These are phyloP conservation scores for Sanghuangporus baumii DNA, from an alignment of 1,284 basidiomycete genomes.

Conservation along the genomic window DNA sequence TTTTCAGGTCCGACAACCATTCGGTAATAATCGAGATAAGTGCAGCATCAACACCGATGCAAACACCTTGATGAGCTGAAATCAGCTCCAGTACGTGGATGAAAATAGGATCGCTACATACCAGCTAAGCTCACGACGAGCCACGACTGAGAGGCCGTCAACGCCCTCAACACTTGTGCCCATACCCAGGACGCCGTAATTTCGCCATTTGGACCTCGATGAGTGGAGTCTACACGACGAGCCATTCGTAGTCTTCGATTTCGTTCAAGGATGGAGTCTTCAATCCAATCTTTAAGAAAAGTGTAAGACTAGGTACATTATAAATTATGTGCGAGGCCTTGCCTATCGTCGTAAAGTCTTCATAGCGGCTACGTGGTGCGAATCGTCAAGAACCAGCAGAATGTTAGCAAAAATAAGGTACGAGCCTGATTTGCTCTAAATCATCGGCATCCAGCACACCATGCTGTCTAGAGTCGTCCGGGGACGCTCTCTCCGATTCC, in stretches of 20 bases:
- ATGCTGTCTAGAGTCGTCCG: not conserved
- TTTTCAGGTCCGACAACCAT: conserved; percentile 97
- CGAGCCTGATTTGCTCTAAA: conserved; percentile 29
- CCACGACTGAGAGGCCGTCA: conserved; percentile 54
- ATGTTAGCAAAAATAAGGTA: conserved; percentile 2
- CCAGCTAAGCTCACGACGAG: conserved; percentile 84
- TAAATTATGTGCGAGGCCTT: conserved; percentile 22
- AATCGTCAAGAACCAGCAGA: not conserved
- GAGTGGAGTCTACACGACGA: conserved; percentile 40
- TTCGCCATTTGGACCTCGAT: conserved; percentile 47
- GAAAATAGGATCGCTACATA: conserved; percentile 35
- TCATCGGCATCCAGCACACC: conserved; percentile 23
- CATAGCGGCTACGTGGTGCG: conserved; percentile 51
- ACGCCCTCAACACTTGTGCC: conserved; percentile 49
- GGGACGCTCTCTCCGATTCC: conserved; percentile 12
- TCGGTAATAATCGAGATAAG: conserved; percentile 95
- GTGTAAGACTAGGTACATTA: not conserved
- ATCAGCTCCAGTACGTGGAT: conserved; percentile 4
- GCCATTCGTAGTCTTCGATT: conserved; percentile 64
- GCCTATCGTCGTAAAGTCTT: conserved; percentile 84
- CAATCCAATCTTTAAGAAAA: conserved; percentile 77
- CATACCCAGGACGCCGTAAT: conserved; percentile 55
- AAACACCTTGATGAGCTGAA: conserved; percentile 53
- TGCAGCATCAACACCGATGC: conserved; percentile 91
- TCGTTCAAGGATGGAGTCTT: conserved; percentile 87